phyloP scores from a whole-genome alignment of 2,329 filamentous ascomycete genomes.

The Arachnomyces sp. region DNA sequence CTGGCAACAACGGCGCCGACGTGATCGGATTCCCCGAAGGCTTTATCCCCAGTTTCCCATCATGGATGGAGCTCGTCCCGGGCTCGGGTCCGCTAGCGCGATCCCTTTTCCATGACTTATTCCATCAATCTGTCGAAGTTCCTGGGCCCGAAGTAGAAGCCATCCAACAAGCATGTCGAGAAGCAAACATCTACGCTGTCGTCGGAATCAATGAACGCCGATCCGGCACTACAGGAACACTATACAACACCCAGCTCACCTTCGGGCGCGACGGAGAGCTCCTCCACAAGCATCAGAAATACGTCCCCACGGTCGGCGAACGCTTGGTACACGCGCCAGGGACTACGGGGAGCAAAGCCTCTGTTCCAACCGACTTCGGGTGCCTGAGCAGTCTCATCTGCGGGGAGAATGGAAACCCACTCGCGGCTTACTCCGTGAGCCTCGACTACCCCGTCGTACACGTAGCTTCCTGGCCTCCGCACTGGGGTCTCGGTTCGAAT shows the following conservation, averaged over 20 bases:
- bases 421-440: constrained; percentile 1
- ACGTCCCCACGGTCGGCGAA: constrained; percentile 4
- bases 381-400: constrained; percentile 4
- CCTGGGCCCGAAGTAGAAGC: constrained; percentile 3
- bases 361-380: constrained; percentile 3
- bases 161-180: constrained; percentile 2
- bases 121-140: constrained; percentile 4
- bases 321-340: constrained; percentile 2
- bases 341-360: constrained; percentile 4
- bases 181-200: constrained; percentile 2
- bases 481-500: background rate
- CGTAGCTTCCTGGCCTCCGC: constrained; percentile 4
- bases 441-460: constrained; percentile 4
- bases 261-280: constrained; percentile 3
- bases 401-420: constrained; percentile 4
- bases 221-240: background rate
- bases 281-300: constrained; percentile 6
- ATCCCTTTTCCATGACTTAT: constrained; percentile 3
- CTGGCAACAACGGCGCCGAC: constrained; percentile 3
- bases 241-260: constrained; percentile 4
- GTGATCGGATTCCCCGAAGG: constrained; percentile 4
- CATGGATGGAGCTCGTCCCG: constrained; percentile 3
- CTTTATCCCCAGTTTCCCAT: constrained; percentile 1
- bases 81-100: background rate
- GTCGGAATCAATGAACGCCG: constrained; percentile 5